A percentile compares a stretch with the other conserved stretches of the same genome.
These are phyloP conservation scores for Pseudozyma sp. DNA, from an alignment of 1,284 basidiomycete species.

Conservation along the genomic window DNA sequence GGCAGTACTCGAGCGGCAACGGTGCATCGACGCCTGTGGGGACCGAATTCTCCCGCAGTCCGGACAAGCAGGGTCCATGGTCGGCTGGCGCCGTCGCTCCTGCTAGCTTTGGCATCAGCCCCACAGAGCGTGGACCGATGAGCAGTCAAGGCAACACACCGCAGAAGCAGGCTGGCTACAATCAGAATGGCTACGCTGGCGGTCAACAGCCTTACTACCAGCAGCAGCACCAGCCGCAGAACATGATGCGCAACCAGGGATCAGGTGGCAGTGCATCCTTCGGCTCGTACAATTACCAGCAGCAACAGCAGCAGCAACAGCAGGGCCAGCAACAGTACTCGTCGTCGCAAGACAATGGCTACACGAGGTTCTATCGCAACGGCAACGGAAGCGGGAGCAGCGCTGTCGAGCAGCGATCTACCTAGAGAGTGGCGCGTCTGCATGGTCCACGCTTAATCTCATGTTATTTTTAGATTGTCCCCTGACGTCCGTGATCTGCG, in stretches of 20 bases:
- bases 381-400: slow-evolving; percentile 12
- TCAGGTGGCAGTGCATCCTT: background rate
- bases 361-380: slow-evolving; percentile 22
- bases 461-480: too few relatives aligned
- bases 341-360: slow-evolving; percentile 22
- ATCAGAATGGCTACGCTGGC: background rate
- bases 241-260: slow-evolving; percentile 9
- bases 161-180: slow-evolving; percentile 22
- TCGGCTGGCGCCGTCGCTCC: slow-evolving; percentile 23
- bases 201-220: slow-evolving; percentile 4
- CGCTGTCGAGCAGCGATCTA: slow-evolving; percentile 32
- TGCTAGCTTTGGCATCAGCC: slow-evolving; percentile 14
- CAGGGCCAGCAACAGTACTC: slow-evolving; percentile 8
- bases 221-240: slow-evolving; percentile 7
- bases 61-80: slow-evolving; percentile 37
- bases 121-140: slow-evolving; percentile 12
- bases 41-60: slow-evolving; percentile 39
- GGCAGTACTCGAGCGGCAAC: slow-evolving; percentile 23
- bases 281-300: background rate
- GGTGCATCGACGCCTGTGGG: slow-evolving; percentile 13
- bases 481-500: too few relatives aligned
- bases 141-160: slow-evolving; percentile 21
- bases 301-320: slow-evolving; percentile 13
- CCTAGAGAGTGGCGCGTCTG: background rate
- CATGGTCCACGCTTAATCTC: too few relatives aligned